Percentiles rank a stretch among this genome's conserved stretches.
phyloP scores from a whole-genome alignment of 352 stramenopile species.

The Pythium myriotylum region DNA sequence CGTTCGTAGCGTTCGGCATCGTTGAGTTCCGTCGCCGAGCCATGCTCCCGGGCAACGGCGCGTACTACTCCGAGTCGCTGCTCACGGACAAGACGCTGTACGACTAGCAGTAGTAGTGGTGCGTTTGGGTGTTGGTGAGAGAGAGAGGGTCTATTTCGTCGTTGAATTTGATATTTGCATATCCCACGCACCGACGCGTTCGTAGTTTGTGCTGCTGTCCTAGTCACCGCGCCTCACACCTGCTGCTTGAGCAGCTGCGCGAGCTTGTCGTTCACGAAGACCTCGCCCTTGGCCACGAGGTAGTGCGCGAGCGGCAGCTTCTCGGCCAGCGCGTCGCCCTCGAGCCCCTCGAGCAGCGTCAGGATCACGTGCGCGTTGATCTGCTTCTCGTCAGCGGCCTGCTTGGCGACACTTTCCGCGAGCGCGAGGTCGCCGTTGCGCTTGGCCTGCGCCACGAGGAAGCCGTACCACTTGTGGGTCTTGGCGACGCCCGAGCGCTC shows the following conservation, averaged over 20 bases:
- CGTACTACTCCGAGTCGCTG: conserved; percentile 68
- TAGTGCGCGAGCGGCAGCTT: conserved; percentile 78
- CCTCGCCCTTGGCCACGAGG: conserved; percentile 79
- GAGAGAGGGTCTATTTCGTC: conserved; percentile 2
- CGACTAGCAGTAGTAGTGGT: conserved; percentile 28
- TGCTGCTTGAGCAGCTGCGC: conserved; percentile 21
- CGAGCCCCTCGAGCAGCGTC: conserved; percentile 59
- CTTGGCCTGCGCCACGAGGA: conserved; percentile 73
- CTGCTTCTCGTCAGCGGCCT: conserved; percentile 60
- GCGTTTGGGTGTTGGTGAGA: background rate
- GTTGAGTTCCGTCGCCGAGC: conserved; percentile 30
- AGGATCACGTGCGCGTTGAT: conserved; percentile 85
- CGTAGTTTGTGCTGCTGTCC: conserved; percentile 2
- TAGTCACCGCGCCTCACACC: background rate
- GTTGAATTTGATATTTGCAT: background rate
- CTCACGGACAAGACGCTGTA: conserved; percentile 58
- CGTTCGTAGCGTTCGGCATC: conserved; percentile 33
- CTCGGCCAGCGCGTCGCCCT: conserved; percentile 57
- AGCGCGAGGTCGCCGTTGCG: conserved; percentile 56
- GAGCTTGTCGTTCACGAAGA: conserved; percentile 43
- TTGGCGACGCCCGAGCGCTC: conserved; percentile 42
- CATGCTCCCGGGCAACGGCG: conserved; percentile 26
- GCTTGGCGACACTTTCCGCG: conserved; percentile 64
- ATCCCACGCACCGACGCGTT: background rate
- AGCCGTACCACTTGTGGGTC: conserved; percentile 77